These are phyloP conservation scores for Xenoacremonium recifei DNA, from an alignment of 2,329 filamentous ascomycete species.

Conservation along the genomic window DNA sequence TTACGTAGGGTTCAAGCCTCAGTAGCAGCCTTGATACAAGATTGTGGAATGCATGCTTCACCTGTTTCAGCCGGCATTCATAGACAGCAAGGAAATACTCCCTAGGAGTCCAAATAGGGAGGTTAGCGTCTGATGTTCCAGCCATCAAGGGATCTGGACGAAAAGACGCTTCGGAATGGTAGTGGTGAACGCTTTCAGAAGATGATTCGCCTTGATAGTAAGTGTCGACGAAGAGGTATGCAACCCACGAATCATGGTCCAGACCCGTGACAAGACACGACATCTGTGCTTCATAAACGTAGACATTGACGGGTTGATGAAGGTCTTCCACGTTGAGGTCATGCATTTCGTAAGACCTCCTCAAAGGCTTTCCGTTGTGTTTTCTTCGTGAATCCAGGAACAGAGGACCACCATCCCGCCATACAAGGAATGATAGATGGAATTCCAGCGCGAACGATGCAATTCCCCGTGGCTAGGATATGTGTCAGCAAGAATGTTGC, in stretches of 20 bases:
- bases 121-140: constrained; percentile 1
- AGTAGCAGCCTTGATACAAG: constrained; percentile 1
- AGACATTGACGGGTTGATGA: not conserved
- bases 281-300: constrained; percentile 4
- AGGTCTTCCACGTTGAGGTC: constrained; percentile 1
- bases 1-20: constrained; percentile 3
- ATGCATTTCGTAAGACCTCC: constrained; percentile 1
- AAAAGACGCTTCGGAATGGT: not conserved
- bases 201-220: constrained; percentile 3
- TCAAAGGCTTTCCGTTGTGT: constrained; percentile 1
- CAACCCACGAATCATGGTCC: constrained; percentile 2
- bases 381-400: not conserved
- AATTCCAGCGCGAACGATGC: constrained; percentile 1
- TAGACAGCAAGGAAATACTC: constrained; percentile 4
- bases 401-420: not conserved
- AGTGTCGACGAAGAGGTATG: constrained; percentile 4
- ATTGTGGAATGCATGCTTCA: constrained; percentile 4
- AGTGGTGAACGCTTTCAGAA: constrained; percentile 1
- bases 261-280: constrained; percentile 5
- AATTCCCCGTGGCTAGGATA: constrained; percentile 1
- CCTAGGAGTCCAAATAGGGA: constrained; percentile 1
- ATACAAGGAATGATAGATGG: constrained; percentile 3
- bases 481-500: not conserved
- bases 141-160: constrained; percentile 1
- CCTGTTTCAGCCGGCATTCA: constrained; percentile 2